phyloP scores from a whole-genome alignment of 352 stramenopile genomes.

The Peronospora tabacina region DNA sequence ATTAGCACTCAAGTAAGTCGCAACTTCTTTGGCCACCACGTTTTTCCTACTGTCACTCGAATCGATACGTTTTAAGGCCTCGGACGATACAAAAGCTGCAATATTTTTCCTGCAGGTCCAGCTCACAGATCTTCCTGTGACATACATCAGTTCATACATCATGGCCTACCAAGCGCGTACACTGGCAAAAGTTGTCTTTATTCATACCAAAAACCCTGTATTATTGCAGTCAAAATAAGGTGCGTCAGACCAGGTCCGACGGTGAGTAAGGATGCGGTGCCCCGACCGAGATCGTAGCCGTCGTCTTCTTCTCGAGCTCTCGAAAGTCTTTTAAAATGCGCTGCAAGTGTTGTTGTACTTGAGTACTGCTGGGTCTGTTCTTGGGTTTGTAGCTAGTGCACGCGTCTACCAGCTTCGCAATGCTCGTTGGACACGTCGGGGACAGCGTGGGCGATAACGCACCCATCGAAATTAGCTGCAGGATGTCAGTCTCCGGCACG shows the following conservation, averaged over 20 bases:
- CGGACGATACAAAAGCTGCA: too few relatives aligned
- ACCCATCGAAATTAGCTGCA: conserved; percentile 60
- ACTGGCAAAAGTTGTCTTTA: too few relatives aligned
- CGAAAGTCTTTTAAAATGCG: conserved; percentile 32
- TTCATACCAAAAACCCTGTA: too few relatives aligned
- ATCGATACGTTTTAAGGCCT: too few relatives aligned
- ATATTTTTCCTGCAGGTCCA: too few relatives aligned
- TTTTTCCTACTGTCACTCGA: too few relatives aligned
- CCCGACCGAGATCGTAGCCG: conserved; percentile 18
- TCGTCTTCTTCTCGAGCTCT: conserved; percentile 19
- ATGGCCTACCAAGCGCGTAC: too few relatives aligned
- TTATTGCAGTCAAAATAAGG: not conserved
- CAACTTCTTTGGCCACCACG: too few relatives aligned
- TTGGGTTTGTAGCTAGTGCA: conserved; percentile 36
- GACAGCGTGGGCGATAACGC: conserved; percentile 53
- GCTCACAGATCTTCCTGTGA: too few relatives aligned
- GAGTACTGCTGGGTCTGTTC: conserved; percentile 30
- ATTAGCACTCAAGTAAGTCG: too few relatives aligned
- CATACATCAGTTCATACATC: too few relatives aligned
- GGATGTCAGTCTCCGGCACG: conserved; percentile 49
- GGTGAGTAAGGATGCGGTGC: conserved; percentile 16
- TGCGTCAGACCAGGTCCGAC: conserved; percentile 27
- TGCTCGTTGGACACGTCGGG: conserved; percentile 33
- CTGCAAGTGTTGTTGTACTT: conserved; percentile 29
- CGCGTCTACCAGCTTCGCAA: conserved; percentile 39